These are phyloP conservation scores for Russula griseocarnosa DNA, from an alignment of 768 basidiomycete species.

Conservation along the genomic window DNA sequence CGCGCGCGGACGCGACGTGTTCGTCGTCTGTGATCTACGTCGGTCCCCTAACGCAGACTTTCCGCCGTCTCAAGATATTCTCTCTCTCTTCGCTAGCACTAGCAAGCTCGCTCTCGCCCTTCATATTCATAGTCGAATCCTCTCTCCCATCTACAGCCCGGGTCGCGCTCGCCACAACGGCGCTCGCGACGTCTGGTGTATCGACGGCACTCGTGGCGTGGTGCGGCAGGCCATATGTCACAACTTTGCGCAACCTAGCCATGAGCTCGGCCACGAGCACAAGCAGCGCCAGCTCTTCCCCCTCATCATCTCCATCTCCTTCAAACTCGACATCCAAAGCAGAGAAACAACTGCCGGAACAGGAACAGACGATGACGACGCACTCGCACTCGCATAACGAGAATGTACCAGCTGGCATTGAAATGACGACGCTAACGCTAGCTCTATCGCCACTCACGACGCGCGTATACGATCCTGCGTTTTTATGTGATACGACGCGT, in stretches of 20 bases:
- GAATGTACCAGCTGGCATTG: constrained; percentile 47
- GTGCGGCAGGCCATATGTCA: constrained; percentile 74
- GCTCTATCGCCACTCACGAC: constrained; percentile 58
- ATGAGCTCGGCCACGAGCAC: too few species aligned
- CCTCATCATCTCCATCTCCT: neutral
- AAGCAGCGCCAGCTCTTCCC: neutral
- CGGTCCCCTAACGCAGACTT: constrained; percentile 70
- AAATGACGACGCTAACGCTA: constrained; percentile 66
- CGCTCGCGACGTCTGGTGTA: constrained; percentile 65
- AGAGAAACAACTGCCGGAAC: neutral
- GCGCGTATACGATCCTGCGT: constrained; percentile 69
- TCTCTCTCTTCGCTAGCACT: constrained; percentile 74
- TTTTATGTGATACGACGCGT: constrained; percentile 60
- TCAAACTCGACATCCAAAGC: neutral
- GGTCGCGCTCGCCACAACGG: constrained; percentile 60
- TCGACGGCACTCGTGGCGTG: constrained; percentile 72
- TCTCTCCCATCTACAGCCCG: constrained; percentile 68
- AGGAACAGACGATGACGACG: constrained; percentile 17
- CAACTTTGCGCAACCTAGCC: constrained; percentile 48
- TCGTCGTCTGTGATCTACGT: constrained; percentile 43
- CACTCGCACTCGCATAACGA: constrained; percentile 28
- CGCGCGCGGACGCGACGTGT: neutral
- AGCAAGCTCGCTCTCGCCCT: constrained; percentile 64
- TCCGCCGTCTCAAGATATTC: constrained; percentile 76
- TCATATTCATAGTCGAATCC: constrained; percentile 80